A percentile compares a stretch with the other conserved stretches of the same genome.
Conservation (phyloP, 2,329 filamentous ascomycete species). For the Westerdykella ornata region DNA sequence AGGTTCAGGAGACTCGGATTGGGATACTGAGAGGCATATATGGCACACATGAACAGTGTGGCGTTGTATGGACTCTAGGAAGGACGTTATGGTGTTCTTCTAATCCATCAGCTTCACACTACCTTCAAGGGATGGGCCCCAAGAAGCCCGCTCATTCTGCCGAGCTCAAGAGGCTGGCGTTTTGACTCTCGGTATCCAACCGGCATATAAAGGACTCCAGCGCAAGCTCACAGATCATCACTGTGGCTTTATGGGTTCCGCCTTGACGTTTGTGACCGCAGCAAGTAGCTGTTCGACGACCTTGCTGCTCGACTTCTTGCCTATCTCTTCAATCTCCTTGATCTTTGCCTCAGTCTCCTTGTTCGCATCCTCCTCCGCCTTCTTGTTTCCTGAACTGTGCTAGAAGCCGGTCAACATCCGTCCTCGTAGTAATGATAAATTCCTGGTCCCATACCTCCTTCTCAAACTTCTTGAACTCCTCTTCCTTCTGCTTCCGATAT, state of each 20-base stretch:
- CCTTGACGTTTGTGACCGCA: slow-evolving; percentile 79
- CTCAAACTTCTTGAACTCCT: slow-evolving; percentile 93
- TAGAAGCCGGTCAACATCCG: slow-evolving; percentile 40
- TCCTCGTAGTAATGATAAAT: slow-evolving; percentile 1
- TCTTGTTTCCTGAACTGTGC: slow-evolving; percentile 88
- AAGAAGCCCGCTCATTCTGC: neutral
- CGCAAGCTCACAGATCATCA: too few relatives aligned
- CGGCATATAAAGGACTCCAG: too few relatives aligned
- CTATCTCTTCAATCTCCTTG: slow-evolving; percentile 71
- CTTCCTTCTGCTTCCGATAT: slow-evolving; percentile 82
- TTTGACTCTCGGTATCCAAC: too few relatives aligned
- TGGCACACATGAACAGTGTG: too few relatives aligned
- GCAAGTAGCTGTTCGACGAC: slow-evolving; percentile 78
- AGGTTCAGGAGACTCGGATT: too few relatives aligned
- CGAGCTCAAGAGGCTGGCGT: slow-evolving; percentile 1
- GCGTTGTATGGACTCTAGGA: too few relatives aligned
- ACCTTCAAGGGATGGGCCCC: too few relatives aligned
- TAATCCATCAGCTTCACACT: too few relatives aligned
- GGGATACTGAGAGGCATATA: too few relatives aligned
- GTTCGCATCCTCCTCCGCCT: slow-evolving; percentile 62
- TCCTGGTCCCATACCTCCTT: slow-evolving; percentile 51
- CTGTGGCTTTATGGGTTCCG: slow-evolving; percentile 51
- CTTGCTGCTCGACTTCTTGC: slow-evolving; percentile 68
- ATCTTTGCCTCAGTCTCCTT: slow-evolving; percentile 77
- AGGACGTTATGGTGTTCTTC: too few relatives aligned